Base-by-base conservation (phyloP, 2,329 filamentous ascomycete species). In the Penicillium sp. region DNA sequence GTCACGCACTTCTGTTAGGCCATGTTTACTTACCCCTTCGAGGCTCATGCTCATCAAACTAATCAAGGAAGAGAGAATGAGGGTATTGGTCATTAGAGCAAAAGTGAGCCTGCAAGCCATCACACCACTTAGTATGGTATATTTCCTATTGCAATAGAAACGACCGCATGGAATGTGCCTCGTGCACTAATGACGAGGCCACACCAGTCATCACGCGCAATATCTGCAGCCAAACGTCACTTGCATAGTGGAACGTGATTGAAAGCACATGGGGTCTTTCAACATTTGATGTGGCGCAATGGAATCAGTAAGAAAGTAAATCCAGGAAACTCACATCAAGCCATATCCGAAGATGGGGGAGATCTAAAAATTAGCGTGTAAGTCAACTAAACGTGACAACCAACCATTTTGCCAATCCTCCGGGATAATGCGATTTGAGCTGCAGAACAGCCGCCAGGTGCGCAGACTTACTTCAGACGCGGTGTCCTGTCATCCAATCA, bases 1-100 rank as follows among this genome's bases (percentile, higher is more conserved):
- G n/a, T 32, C 43, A 40, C 16, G 10, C 26, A 27, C 26, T 27
- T 26, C 10, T 7, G 23, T 23, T 30, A 47, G 34, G 62, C 63
- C 64, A 10, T 26, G 1, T 26, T 23, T 75, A 70, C 74, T 52
- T 75, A 70, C 74, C 78, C 81, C 76, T 80, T 82, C 63, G 52
- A 85, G 69, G 55, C 79, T 83, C 70, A 84, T 83, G 39, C 80
- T 82, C 64, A 85, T 75, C 55, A 84, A 72, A 56, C 79, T 82
- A 57, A 84, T 82, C 59, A 84, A 69, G 29, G 81, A 83, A 30
- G 82, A 84, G 55, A 85, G 79, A 53, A 85, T 74, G 16, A 85
- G 71, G 45, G 85, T 81, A 60, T 85, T 85, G 47, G 82, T 85
- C 71, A 86, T 73, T 52, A 78, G 80, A 39, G 85, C 78, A 58